Conservation (phyloP, 371 early-diverging fungal genomes). For the Syncephalastrum sp. region DNA sequence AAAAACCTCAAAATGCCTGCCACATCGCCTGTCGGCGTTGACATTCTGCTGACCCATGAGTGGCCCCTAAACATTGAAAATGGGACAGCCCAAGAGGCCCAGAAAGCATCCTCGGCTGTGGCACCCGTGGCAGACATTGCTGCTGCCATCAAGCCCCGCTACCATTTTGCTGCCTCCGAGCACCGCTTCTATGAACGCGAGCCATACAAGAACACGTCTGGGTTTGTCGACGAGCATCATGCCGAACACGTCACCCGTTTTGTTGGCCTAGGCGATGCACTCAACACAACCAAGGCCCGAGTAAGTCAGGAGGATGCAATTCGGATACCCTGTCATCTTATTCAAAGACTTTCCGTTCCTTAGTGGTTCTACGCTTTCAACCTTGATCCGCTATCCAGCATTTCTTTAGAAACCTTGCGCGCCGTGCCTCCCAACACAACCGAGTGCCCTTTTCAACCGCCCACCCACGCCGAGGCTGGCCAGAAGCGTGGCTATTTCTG, state of each 20-base stretch:
- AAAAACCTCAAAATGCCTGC: slow-evolving; percentile 24
- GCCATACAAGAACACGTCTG: slow-evolving; percentile 70
- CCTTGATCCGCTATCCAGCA: slow-evolving; percentile 63
- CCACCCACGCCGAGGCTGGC: slow-evolving; percentile 11
- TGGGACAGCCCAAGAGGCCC: slow-evolving; percentile 22
- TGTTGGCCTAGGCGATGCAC: slow-evolving; percentile 77
- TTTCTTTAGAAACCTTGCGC: slow-evolving; percentile 35
- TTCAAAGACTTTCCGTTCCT: slow-evolving; percentile 9
- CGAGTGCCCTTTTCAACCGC: slow-evolving; percentile 51
- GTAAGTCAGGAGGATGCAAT: slow-evolving; percentile 20
- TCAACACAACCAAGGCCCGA: slow-evolving; percentile 58
- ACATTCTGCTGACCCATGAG: slow-evolving; percentile 78
- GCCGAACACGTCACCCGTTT: slow-evolving; percentile 78
- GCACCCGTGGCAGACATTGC: slow-evolving; percentile 48
- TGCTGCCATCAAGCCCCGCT: slow-evolving; percentile 72
- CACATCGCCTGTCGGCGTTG: slow-evolving; percentile 59
- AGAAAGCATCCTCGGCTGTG: slow-evolving; percentile 7
- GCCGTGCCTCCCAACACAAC: slow-evolving; percentile 59
- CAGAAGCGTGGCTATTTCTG: slow-evolving; percentile 39
- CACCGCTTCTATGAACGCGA: slow-evolving; percentile 78
- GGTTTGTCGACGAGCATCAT: slow-evolving; percentile 39
- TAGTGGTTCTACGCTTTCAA: slow-evolving; percentile 95
- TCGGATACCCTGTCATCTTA: not conserved
- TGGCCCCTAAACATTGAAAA: slow-evolving; percentile 69
- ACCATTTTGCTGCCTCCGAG: slow-evolving; percentile 80